These are phyloP conservation scores for Exophiala xenobiotica DNA, from an alignment of 2,329 filamentous ascomycete species.

Conservation along the genomic window DNA sequence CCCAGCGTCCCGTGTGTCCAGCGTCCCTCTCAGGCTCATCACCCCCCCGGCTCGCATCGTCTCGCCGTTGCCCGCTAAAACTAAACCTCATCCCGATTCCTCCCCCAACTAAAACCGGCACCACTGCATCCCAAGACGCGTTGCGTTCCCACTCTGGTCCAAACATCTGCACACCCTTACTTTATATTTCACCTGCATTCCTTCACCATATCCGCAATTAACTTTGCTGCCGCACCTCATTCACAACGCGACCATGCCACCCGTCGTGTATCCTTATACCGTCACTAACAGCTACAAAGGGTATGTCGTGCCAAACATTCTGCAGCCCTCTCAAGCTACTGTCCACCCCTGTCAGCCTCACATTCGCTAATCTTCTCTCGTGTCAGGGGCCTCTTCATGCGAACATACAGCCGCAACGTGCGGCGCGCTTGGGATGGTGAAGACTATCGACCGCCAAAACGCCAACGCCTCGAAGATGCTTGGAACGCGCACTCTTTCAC, in stretches of 20 bases:
- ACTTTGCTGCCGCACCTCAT: background rate
- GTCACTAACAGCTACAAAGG: slow-evolving; percentile 53
- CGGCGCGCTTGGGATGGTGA: slow-evolving; percentile 50
- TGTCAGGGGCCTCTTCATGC: slow-evolving; percentile 48
- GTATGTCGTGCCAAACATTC: slow-evolving; percentile 35
- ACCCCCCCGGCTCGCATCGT: slow-evolving; percentile 20
- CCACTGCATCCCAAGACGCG: slow-evolving; percentile 15
- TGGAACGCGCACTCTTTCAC: slow-evolving; percentile 26
- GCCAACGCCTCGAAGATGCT: slow-evolving; percentile 43
- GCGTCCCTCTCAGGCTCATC: too few species aligned
- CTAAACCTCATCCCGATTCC: background rate
- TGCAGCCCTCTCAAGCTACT: too few species aligned
- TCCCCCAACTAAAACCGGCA: background rate
- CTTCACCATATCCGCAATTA: background rate
- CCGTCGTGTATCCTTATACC: slow-evolving; percentile 43
- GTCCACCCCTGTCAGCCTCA: slow-evolving; percentile 10
- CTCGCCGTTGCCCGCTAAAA: slow-evolving; percentile 3
- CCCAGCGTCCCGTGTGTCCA: too few species aligned
- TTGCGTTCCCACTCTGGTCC: slow-evolving; percentile 21
- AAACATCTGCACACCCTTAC: slow-evolving; percentile 16
- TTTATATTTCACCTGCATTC: slow-evolving; percentile 1
- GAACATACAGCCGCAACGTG: slow-evolving; percentile 49
- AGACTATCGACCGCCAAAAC: slow-evolving; percentile 43
- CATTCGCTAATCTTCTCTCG: slow-evolving; percentile 11
- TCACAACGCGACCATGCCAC: slow-evolving; percentile 27